phyloP scores from a whole-genome alignment of 2,329 filamentous ascomycete species.

The Boeremia lycopersici region DNA sequence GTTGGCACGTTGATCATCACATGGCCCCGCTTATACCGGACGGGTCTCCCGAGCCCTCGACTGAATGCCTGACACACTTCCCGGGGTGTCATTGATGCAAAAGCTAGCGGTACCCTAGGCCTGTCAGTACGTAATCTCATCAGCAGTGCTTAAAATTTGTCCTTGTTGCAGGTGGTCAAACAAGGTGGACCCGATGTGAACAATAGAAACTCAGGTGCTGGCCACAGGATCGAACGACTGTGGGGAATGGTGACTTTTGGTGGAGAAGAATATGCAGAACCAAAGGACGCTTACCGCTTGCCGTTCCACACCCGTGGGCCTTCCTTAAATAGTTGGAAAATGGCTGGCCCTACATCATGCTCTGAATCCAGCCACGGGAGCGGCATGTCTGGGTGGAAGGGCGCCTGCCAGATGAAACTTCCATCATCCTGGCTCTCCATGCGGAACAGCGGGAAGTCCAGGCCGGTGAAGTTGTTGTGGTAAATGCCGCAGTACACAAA shows the following conservation, averaged over 20 bases:
- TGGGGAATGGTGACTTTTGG: constrained; percentile 29
- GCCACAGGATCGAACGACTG: constrained; percentile 28
- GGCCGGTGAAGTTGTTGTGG: constrained; percentile 97
- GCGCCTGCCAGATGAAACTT: constrained; percentile 89
- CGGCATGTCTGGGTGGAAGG: constrained; percentile 87
- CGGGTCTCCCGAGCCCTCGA: constrained; percentile 75
- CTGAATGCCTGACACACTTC: constrained; percentile 84
- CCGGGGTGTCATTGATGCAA: constrained; percentile 82
- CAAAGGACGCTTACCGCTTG: constrained; percentile 60
- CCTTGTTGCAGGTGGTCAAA: constrained; percentile 17
- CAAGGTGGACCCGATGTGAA: constrained; percentile 17
- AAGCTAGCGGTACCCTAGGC: constrained; percentile 80
- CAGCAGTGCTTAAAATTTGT: constrained; percentile 19
- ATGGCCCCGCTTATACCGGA: constrained; percentile 76
- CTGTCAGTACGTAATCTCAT: constrained; percentile 34
- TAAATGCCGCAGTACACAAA: constrained; percentile 98
- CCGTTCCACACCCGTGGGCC: constrained; percentile 83
- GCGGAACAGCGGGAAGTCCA: constrained; percentile 91
- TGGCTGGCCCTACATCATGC: constrained; percentile 90
- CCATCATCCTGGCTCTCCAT: constrained; percentile 87
- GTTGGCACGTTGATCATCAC: constrained; percentile 87
- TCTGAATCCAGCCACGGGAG: constrained; percentile 96
- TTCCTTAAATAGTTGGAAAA: constrained; percentile 95
- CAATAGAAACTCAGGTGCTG: constrained; percentile 17
- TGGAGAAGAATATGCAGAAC: constrained; percentile 28